Base-by-base conservation (phyloP, 192 early-diverging fungal species). In the Coemansia sp. region DNA sequence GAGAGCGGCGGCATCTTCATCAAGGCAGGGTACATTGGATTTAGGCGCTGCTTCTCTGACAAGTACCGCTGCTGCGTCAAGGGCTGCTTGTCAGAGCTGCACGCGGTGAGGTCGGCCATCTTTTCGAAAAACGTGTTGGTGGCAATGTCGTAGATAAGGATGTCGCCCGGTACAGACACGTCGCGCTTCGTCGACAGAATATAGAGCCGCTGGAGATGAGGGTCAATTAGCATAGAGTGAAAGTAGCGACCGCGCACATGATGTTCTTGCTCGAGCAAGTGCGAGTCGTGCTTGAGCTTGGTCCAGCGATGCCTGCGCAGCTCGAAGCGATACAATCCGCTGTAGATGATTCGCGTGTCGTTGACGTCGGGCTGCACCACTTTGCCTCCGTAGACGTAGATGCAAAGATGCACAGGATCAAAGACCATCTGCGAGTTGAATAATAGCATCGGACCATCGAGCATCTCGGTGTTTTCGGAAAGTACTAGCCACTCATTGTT, bases 351-450 rank as follows among this genome's bases (percentile, higher is more conserved):
- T 3, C 66, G 66, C 44, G 80, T 65, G 51, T 89, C 85, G 64
- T 84, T 84, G 19, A 85, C 66, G 67, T 94, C 93, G 16, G 84
- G 84, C 59, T 81, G 78, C 42, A 92, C 84, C 1, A 87, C 87
- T 39, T 92, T 81, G 62, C 97, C 97, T 50, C 97, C 97, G 85
- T 97, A 99, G 6, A 96, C 84, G 78, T 96, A 99, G 0, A 98
- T 69, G 10, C 87, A 86, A 44, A 86, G 83, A 16, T 78, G 81
- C 8, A 85, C 68, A 4, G 86, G 66, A 62, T 99, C 96, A 42
- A 97, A 78, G 59, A 90, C 89, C 93, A 99, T 94, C 85, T 99
- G 95, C 70, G 96, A 88, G 71, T 98, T 95, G 63, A 92, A 98
- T 35, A 97, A 88, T 13, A 98, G 83, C 50, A 88, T 87, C 21